A percentile compares a stretch with the other conserved stretches of the same genome.
Evolutionary conservation across 139 green algal species (phyloP).

Genomic region (Chlamydomonas sphaeroides): DNA sequence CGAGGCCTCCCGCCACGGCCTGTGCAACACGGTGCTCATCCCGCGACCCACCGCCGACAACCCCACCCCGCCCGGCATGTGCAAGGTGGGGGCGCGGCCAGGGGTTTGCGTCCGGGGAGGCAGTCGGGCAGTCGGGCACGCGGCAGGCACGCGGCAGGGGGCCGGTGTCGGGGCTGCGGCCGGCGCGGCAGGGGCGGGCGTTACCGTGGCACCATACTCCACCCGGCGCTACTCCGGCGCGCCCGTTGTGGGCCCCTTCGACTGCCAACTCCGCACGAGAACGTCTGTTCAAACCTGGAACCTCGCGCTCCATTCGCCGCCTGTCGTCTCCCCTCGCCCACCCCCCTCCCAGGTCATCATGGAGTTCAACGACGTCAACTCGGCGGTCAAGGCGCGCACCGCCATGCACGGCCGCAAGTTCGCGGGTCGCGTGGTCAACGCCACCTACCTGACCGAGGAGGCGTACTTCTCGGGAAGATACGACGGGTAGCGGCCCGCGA

Average conservation of each 20-base stretch:
- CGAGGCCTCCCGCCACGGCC: slow-evolving; percentile 66
- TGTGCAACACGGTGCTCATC: slow-evolving; percentile 70
- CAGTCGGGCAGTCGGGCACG: too few relatives aligned
- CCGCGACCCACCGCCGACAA: slow-evolving; percentile 66
- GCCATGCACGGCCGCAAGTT: slow-evolving; percentile 90
- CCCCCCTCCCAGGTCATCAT: slow-evolving; percentile 71
- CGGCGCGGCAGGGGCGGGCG: too few relatives aligned
- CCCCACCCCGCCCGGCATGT: slow-evolving; percentile 68
- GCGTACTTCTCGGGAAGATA: slow-evolving; percentile 57
- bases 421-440: slow-evolving; percentile 80
- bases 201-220: too few relatives aligned
- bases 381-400: slow-evolving; percentile 71
- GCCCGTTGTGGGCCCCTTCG: too few relatives aligned
- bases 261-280: too few relatives aligned
- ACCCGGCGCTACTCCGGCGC: too few relatives aligned
- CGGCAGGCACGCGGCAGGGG: too few relatives aligned
- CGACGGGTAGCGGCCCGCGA: too few relatives aligned
- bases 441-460: slow-evolving; percentile 78
- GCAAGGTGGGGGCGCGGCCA: too few relatives aligned
- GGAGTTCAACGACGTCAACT: slow-evolving; percentile 76
- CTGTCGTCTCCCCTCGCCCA: not conserved
- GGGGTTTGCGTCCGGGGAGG: too few relatives aligned
- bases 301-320: not conserved
- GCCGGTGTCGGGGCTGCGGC: too few relatives aligned
- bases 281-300: too few relatives aligned